Evolutionary conservation across 2,329 filamentous ascomycete species (phyloP).

Genomic region (Aspergillus thermomutatus): DNA sequence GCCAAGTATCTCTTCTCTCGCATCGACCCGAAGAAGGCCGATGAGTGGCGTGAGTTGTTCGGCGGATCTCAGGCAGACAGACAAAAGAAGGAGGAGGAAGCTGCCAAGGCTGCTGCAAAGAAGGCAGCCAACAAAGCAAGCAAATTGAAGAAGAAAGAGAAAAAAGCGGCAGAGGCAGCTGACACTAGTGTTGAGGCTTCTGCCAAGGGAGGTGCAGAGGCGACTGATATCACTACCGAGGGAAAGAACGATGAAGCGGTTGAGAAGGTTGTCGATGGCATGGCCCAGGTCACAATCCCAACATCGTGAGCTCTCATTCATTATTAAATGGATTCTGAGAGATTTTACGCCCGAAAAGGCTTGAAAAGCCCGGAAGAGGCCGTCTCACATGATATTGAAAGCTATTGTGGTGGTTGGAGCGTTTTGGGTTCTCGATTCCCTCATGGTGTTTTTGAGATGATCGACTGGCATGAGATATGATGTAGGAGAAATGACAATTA

Average conservation of each 20-base stretch:
- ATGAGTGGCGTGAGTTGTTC: constrained; percentile 77
- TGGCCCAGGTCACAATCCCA: constrained; percentile 42
- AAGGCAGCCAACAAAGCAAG: constrained; percentile 39
- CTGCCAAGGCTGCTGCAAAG: constrained; percentile 35
- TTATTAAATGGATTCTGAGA: background rate
- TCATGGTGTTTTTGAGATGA: background rate
- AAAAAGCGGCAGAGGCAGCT: constrained; percentile 34
- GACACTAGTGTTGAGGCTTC: constrained; percentile 30
- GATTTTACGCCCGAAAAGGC: background rate
- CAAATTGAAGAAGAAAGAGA: constrained; percentile 25
- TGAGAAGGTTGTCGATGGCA: constrained; percentile 40
- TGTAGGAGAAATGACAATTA: constrained; percentile 4
- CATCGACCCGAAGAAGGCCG: constrained; percentile 77
- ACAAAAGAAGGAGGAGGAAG: constrained; percentile 62
- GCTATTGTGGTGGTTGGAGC: background rate
- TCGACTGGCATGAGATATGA: constrained; percentile 4
- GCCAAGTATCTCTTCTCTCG: constrained; percentile 76
- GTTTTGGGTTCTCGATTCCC: background rate
- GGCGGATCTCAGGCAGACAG: constrained; percentile 65
- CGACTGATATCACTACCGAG: constrained; percentile 18
- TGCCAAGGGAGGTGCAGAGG: constrained; percentile 34
- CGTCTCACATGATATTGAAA: background rate
- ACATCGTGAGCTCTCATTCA: constrained; percentile 27
- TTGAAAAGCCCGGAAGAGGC: background rate
- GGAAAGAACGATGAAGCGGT: constrained; percentile 33